A percentile compares a stretch with the other conserved stretches of the same genome.
phyloP scores from a whole-genome alignment of 805 yeast genomes.

The Zygotorulaspora danielsina region DNA sequence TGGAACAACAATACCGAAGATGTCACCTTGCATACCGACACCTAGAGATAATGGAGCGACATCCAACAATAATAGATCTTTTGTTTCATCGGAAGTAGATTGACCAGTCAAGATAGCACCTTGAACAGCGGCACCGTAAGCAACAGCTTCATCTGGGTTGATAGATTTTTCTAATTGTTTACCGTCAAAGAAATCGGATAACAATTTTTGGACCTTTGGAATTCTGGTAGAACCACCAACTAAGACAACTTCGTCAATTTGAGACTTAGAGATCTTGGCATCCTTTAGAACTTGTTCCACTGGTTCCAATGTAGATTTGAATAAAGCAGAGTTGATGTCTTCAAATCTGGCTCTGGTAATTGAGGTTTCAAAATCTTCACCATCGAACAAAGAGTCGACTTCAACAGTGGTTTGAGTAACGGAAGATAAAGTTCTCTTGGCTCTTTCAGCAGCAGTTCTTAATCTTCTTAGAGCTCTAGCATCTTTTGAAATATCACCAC shows the following conservation, averaged over 20 bases:
- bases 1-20: constrained; percentile 98
- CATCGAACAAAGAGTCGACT: constrained; percentile 91
- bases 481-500: constrained; percentile 82
- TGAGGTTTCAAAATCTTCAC: constrained; percentile 91
- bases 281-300: constrained; percentile 94
- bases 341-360: constrained; percentile 98
- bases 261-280: constrained; percentile 76
- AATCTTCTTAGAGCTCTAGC: constrained; percentile 97
- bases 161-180: constrained; percentile 94
- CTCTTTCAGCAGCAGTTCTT: constrained; percentile 98
- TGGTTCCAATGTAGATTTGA: constrained; percentile 91
- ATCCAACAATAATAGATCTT: constrained; percentile 92
- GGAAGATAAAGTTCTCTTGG: constrained; percentile 96
- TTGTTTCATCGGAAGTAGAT: constrained; percentile 84
- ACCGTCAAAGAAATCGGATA: constrained; percentile 93
- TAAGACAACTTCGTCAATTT: constrained; percentile 89
- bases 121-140: constrained; percentile 99
- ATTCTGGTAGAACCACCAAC: constrained; percentile 99
- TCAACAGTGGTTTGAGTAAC: constrained; percentile 94
- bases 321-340: constrained; percentile 87
- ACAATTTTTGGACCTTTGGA: constrained; percentile 94
- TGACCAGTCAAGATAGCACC: constrained; percentile 97
- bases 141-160: constrained; percentile 99
- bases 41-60: constrained; percentile 98
- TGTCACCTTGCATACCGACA: constrained; percentile 99